phyloP scores from a whole-genome alignment of 169 alveolate genomes.

The Cryptosporidium xiaoi region DNA sequence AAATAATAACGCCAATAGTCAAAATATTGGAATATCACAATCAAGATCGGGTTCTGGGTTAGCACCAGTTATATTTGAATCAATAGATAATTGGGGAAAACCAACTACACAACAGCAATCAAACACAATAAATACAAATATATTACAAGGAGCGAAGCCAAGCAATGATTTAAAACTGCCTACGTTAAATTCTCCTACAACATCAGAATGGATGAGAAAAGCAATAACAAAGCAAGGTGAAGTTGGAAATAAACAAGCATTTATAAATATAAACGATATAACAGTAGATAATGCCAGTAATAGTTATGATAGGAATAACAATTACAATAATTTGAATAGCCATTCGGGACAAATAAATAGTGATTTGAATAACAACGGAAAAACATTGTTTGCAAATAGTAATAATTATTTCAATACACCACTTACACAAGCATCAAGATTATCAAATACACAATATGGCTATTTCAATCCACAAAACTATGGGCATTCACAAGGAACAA shows the following conservation, averaged over 20 bases:
- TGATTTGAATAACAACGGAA: background rate
- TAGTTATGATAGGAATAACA: too few species aligned
- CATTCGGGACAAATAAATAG: slow-evolving; percentile 1
- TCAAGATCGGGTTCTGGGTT: slow-evolving; percentile 49
- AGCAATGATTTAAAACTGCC: slow-evolving; percentile 43
- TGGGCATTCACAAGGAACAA: slow-evolving; percentile 24
- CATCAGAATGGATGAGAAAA: slow-evolving; percentile 73
- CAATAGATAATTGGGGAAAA: slow-evolving; percentile 60
- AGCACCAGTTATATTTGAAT: slow-evolving; percentile 53
- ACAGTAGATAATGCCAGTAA: too few species aligned
- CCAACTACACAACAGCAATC: slow-evolving; percentile 1
- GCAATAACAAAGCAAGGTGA: slow-evolving; percentile 48
- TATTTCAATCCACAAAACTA: slow-evolving; percentile 21
- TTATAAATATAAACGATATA: background rate
- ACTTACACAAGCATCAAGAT: slow-evolving; percentile 24
- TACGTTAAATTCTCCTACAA: slow-evolving; percentile 40
- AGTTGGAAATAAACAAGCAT: slow-evolving; percentile 1
- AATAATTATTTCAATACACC: slow-evolving; percentile 40
- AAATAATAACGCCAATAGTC: background rate
- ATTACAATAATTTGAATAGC: background rate
- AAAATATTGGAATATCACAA: slow-evolving; percentile 19
- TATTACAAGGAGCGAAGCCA: background rate
- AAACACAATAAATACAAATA: background rate
- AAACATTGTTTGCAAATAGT: background rate
- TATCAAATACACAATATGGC: slow-evolving; percentile 41